Evolutionary conservation across 208 protist species (phyloP).

Genomic region (Leishmania tarentolae): DNA sequence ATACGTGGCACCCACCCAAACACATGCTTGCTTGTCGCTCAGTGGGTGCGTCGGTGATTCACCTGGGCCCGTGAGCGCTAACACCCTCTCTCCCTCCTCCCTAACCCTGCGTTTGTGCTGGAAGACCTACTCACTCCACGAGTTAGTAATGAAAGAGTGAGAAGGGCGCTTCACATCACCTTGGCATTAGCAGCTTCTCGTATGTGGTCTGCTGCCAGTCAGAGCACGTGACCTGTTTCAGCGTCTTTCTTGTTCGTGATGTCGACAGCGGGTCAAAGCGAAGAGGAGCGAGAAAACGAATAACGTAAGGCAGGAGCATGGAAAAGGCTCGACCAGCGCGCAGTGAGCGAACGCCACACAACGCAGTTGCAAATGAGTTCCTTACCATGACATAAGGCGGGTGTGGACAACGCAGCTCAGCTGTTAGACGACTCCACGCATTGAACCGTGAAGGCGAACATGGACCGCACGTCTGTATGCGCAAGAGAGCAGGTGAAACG

Average conservation of each 20-base stretch:
- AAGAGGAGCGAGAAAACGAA: not conserved
- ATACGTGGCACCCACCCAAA: not conserved
- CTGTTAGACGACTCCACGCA: not conserved
- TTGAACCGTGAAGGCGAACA: not conserved
- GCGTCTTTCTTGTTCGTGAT: not conserved
- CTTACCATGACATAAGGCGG: not conserved
- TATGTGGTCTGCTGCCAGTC: not conserved
- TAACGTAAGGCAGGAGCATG: not conserved
- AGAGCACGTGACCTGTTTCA: not conserved
- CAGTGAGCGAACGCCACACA: not conserved
- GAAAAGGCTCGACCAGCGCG: not conserved
- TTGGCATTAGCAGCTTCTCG: not conserved
- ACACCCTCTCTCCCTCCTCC: not conserved
- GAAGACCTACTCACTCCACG: not conserved
- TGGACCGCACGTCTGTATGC: not conserved
- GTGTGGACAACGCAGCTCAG: not conserved
- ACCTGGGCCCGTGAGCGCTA: too few relatives aligned
- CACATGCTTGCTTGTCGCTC: not conserved
- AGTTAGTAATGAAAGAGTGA: not conserved
- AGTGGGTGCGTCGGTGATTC: not conserved
- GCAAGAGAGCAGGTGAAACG: not conserved
- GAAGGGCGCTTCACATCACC: not conserved
- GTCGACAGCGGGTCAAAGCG: not conserved
- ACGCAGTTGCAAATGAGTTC: not conserved
- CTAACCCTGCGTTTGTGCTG: not conserved